Evolutionary conservation across 2,329 filamentous ascomycete genomes (phyloP).

Genomic region (Colletotrichum endophyticum): DNA sequence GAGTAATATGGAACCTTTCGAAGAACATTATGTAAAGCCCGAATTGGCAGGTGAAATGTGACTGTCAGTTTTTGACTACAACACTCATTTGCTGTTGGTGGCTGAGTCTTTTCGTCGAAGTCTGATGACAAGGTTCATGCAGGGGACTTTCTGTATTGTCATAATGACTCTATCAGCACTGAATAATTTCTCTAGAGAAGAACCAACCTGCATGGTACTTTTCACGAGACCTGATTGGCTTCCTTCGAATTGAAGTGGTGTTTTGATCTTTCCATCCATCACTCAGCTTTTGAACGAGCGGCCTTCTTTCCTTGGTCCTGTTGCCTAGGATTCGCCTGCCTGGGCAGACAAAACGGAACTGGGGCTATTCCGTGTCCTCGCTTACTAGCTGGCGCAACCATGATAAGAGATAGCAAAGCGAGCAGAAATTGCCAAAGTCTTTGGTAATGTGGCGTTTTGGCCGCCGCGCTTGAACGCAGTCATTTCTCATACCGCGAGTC

Average conservation of each 20-base stretch:
- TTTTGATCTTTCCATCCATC: not conserved
- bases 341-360: not conserved
- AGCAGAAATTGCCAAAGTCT: not conserved
- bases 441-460: not conserved
- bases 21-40: not conserved
- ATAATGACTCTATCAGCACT: not conserved
- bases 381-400: not conserved
- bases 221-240: not conserved
- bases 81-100: not conserved
- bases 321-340: not conserved
- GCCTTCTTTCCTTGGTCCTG: not conserved
- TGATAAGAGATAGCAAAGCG: not conserved
- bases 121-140: not conserved
- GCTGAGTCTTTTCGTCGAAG: not conserved
- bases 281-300: not conserved
- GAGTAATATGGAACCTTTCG: not conserved
- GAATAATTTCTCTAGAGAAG: not conserved
- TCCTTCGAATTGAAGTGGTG: not conserved
- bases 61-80: not conserved
- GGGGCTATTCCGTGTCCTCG: not conserved
- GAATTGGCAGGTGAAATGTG: not conserved
- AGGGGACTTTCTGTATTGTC: not conserved
- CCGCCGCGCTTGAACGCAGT: not conserved
- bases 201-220: not conserved
- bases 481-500: not conserved